Conservation (phyloP, 1,284 basidiomycete species). For the Sporisorium graminicola region DNA sequence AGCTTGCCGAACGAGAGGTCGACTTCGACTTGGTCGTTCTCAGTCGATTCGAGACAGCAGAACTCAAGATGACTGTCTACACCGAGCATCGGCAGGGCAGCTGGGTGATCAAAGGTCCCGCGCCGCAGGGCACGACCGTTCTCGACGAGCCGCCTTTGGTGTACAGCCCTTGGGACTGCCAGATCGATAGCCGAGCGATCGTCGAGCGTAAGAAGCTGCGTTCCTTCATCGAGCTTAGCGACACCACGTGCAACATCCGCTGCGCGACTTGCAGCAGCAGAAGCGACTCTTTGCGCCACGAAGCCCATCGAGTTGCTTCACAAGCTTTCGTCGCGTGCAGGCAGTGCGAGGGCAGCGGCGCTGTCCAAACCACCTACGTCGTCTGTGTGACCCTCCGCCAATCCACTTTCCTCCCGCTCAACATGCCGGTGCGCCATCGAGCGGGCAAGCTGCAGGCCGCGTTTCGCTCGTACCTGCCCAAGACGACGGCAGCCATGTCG, state of each 20-base stretch:
- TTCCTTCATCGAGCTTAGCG: conserved; percentile 49
- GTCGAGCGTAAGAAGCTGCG: conserved; percentile 51
- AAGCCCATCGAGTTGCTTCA: not conserved
- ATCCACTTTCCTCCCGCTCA: conserved; percentile 38
- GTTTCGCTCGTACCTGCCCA: conserved; percentile 76
- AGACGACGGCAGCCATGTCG: conserved; percentile 78
- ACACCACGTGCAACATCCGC: conserved; percentile 32
- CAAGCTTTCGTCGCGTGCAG: conserved; percentile 10
- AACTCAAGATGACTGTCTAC: conserved; percentile 45
- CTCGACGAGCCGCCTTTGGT: conserved; percentile 36
- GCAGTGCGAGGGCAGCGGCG: conserved; percentile 25
- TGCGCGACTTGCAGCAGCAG: conserved; percentile 27
- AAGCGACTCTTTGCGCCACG: conserved; percentile 12
- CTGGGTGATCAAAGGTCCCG: conserved; percentile 45
- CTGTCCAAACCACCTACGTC: conserved; percentile 40
- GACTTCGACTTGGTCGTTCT: conserved; percentile 44
- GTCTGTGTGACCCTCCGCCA: conserved; percentile 49
- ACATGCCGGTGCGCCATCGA: conserved; percentile 25
- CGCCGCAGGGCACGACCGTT: conserved; percentile 9
- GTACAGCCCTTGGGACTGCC: conserved; percentile 47
- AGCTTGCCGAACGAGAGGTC: conserved; percentile 37
- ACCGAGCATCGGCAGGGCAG: conserved; percentile 44
- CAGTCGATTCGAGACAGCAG: conserved; percentile 40
- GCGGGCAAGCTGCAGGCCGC: conserved; percentile 69
- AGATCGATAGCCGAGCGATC: conserved; percentile 46